phyloP scores from a whole-genome alignment of 352 stramenopile genomes.

The Phytophthora sansomeana region DNA sequence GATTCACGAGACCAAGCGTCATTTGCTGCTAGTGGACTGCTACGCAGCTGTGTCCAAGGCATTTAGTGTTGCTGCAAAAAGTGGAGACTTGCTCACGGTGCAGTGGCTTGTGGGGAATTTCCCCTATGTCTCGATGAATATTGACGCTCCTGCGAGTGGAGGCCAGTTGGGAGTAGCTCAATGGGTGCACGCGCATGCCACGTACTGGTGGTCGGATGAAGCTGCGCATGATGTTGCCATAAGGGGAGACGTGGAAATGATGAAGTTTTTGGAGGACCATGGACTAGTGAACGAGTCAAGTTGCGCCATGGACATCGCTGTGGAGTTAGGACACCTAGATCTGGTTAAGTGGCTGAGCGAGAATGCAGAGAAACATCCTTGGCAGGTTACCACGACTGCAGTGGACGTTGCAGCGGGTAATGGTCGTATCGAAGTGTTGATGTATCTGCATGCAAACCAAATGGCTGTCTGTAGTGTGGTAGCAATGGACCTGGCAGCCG shows the following conservation, averaged over 20 bases:
- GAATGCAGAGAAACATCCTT: background rate
- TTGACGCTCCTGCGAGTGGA: background rate
- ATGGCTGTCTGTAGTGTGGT: background rate
- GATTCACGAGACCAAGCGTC: background rate
- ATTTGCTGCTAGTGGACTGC: background rate
- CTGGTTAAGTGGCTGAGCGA: conserved; percentile 3
- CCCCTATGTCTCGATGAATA: background rate
- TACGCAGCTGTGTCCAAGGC: conserved; percentile 2
- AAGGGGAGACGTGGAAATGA: background rate
- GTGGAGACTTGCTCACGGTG: background rate
- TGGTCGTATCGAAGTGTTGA: background rate
- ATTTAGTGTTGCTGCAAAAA: background rate
- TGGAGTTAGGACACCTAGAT: conserved; percentile 6
- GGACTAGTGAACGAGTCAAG: background rate
- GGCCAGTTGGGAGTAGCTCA: background rate
- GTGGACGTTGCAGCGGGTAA: background rate
- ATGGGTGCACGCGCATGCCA: conserved; percentile 1
- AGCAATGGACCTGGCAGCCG: conserved; percentile 6
- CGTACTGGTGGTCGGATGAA: background rate
- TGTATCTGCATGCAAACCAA: background rate
- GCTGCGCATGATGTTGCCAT: background rate
- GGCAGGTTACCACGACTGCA: background rate
- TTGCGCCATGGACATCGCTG: background rate
- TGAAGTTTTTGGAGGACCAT: background rate
- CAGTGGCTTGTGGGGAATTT: conserved; percentile 3